Conservation (phyloP, 2,329 filamentous ascomycete genomes). For the Aspergillus costaricaensis region DNA sequence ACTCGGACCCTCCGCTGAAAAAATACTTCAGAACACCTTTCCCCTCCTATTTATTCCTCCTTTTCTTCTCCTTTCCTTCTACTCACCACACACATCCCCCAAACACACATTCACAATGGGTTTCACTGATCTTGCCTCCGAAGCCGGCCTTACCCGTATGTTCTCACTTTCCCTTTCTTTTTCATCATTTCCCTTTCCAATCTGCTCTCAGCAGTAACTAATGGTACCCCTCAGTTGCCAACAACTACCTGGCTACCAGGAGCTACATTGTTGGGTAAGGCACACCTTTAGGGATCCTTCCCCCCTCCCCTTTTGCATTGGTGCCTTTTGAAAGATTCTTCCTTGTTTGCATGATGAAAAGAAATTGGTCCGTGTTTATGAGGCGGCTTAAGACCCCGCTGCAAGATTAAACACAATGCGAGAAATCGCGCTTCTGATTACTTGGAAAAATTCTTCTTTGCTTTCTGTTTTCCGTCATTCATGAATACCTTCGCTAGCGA, state of each 20-base stretch:
- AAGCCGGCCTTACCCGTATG: conserved; percentile 63
- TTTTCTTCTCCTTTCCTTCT: conserved; percentile 19
- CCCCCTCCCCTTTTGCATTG: conserved; percentile 26
- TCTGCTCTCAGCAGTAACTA: conserved; percentile 26
- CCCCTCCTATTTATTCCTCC: conserved; percentile 29
- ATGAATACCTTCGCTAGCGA: conserved; percentile 12
- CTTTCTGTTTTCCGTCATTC: conserved; percentile 22
- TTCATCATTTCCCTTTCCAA: conserved; percentile 18
- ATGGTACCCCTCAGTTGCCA: conserved; percentile 44
- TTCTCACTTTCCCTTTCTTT: conserved; percentile 29
- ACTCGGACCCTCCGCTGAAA: conserved; percentile 26
- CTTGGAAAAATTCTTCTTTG: conserved; percentile 16
- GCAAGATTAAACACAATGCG: conserved; percentile 74
- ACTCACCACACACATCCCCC: conserved; percentile 21
- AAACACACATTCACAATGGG: conserved; percentile 55
- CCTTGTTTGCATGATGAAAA: conserved; percentile 69
- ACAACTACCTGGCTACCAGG: conserved; percentile 57
- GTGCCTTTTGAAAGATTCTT: conserved; percentile 9
- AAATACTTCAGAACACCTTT: conserved; percentile 36
- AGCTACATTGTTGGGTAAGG: conserved; percentile 82
- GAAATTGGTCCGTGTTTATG: conserved; percentile 93
- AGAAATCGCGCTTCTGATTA: conserved; percentile 74
- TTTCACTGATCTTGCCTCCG: conserved; percentile 66
- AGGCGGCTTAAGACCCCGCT: conserved; percentile 90
- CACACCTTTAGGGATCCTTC: conserved; percentile 23